These are phyloP conservation scores for Amaranthus palmeri DNA, from an alignment of 148 eudicot genomes.

Conservation along the genomic window DNA sequence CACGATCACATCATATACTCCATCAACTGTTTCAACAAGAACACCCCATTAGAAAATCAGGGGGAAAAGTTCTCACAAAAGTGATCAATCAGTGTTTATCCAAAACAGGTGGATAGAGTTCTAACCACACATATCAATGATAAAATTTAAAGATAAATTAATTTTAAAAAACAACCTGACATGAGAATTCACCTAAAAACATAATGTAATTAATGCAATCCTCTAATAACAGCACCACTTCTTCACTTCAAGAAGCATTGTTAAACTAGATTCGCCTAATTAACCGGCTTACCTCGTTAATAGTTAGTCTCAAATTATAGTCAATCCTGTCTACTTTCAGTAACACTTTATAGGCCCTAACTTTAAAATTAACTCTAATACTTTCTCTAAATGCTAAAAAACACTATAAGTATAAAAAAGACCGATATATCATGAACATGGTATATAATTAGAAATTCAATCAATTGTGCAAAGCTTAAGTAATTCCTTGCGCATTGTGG, in stretches of 20 bases:
- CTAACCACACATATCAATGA: not conserved
- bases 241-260: not conserved
- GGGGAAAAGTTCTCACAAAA: not conserved
- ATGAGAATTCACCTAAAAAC: not conserved
- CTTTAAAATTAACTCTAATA: too few species aligned
- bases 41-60: conserved; percentile 32
- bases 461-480: too few species aligned
- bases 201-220: not conserved
- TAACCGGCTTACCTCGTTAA: not conserved
- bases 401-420: too few species aligned
- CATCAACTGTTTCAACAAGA: conserved; percentile 42
- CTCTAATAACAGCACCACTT: not conserved
- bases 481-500: too few species aligned
- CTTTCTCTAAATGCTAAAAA: too few species aligned
- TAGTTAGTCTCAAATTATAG: too few species aligned
- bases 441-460: too few species aligned
- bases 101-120: not conserved
- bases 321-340: too few species aligned
- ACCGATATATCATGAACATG: too few species aligned
- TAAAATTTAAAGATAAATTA: not conserved
- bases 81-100: conserved; percentile 7
- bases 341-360: too few species aligned
- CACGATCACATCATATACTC: conserved; percentile 84
- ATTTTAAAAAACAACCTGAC: not conserved
- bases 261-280: not conserved